Conservation (phyloP, 2,329 filamentous ascomycete genomes). For the Botrytis squamosa region DNA sequence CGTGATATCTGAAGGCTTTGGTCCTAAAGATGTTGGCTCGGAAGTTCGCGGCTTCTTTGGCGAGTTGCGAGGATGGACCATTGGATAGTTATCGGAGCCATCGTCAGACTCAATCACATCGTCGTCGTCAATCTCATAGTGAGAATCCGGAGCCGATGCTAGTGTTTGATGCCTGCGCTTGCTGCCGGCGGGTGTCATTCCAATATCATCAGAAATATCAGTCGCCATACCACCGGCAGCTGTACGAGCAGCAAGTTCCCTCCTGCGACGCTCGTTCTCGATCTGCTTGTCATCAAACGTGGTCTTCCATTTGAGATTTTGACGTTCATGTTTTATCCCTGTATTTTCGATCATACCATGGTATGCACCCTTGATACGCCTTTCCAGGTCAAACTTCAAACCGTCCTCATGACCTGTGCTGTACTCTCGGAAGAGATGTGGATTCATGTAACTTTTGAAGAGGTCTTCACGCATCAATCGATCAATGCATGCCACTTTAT, state of each 20-base stretch:
- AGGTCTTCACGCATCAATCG: neutral
- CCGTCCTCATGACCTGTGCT: neutral
- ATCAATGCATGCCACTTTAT: neutral
- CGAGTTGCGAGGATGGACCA: neutral
- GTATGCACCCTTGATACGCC: neutral
- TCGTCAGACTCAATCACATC: too few species aligned
- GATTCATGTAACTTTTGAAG: neutral
- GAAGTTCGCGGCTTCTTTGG: slow-evolving; percentile 5
- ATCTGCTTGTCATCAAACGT: neutral
- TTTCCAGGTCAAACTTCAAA: neutral
- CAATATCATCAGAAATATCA: neutral
- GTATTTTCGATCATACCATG: neutral
- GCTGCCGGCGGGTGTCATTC: neutral
- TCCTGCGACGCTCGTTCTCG: neutral
- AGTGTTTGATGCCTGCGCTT: neutral
- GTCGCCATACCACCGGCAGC: neutral
- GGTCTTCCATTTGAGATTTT: neutral
- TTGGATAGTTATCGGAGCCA: neutral
- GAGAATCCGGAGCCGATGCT: neutral
- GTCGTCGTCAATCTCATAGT: neutral
- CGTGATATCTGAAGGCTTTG: neutral
- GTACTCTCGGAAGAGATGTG: neutral
- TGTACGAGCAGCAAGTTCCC: neutral
- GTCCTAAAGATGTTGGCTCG: neutral
- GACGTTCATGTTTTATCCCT: neutral